A percentile compares a stretch with the other conserved stretches of the same genome.
phyloP scores from a whole-genome alignment of 2,329 filamentous ascomycete species.

The Scortechinia acanthostroma region DNA sequence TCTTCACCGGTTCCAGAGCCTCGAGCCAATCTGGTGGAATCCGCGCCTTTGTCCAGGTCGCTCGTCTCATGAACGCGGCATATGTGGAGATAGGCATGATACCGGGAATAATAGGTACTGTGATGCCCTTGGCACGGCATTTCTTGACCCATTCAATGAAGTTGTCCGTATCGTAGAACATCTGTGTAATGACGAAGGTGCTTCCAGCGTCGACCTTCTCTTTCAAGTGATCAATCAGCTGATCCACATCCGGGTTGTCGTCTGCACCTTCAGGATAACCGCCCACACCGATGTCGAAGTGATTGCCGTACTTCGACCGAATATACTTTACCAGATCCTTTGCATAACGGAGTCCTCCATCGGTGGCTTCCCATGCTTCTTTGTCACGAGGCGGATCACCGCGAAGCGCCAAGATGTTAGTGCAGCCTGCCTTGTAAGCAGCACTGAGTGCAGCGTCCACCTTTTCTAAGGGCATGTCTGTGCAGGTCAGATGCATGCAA shows the following conservation, averaged over 20 bases:
- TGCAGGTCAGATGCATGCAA: conserved; percentile 98
- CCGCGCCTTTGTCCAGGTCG: conserved; percentile 82
- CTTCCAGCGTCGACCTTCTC: conserved; percentile 93
- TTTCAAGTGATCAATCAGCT: conserved; percentile 84
- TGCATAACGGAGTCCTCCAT: conserved; percentile 84
- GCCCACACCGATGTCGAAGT: conserved; percentile 96
- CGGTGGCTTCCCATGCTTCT: conserved; percentile 84
- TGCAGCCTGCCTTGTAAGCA: conserved; percentile 91
- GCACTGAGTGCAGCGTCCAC: conserved; percentile 81
- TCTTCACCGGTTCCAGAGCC: conserved; percentile 85
- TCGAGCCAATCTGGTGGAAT: conserved; percentile 77
- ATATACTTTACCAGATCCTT: conserved; percentile 79
- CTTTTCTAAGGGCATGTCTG: conserved; percentile 89
- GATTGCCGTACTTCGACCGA: conserved; percentile 69
- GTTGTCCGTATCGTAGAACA: conserved; percentile 98
- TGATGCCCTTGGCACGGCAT: conserved; percentile 78
- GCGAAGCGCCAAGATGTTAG: conserved; percentile 88
- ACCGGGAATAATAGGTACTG: conserved; percentile 74
- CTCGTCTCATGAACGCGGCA: conserved; percentile 81
- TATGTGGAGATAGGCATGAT: conserved; percentile 96
- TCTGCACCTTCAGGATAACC: conserved; percentile 95
- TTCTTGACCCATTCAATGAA: conserved; percentile 86
- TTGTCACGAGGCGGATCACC: conserved; percentile 90
- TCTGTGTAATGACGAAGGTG: conserved; percentile 92
- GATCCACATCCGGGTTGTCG: conserved; percentile 80